Evolutionary conservation across 495 filamentous ascomycete genomes (phyloP).

Genomic region (Trichoderma reesei): DNA sequence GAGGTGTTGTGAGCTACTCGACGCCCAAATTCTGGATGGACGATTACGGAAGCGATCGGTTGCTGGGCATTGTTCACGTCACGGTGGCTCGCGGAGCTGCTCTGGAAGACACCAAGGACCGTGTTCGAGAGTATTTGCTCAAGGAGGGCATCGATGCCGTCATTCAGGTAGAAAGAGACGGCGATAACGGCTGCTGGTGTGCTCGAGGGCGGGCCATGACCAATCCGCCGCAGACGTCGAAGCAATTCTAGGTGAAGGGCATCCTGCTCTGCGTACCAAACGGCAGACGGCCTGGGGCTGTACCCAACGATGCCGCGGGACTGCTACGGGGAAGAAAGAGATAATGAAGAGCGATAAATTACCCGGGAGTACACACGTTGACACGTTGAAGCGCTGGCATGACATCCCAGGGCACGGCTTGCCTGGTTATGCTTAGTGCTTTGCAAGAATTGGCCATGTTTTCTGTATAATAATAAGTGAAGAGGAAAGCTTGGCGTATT

Average conservation of each 20-base stretch:
- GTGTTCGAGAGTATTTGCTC: constrained; percentile 49
- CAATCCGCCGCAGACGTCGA: constrained; percentile 3
- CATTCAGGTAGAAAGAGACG: constrained; percentile 66
- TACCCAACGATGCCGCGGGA: no score
- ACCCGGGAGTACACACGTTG: no score
- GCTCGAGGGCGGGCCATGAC: constrained; percentile 20
- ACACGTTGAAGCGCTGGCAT: neutral
- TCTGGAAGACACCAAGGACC: constrained; percentile 64
- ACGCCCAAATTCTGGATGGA: constrained; percentile 93
- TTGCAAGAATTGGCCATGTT: neutral
- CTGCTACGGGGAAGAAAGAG: no score
- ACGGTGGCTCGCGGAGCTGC: constrained; percentile 58
- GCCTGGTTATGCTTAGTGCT: neutral
- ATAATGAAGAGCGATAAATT: no score
- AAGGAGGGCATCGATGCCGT: constrained; percentile 60
- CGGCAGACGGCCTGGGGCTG: no score
- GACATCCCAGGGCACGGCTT: neutral
- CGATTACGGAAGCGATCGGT: constrained; percentile 48
- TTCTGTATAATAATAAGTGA: neutral
- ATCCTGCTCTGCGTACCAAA: neutral
- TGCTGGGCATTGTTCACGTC: constrained; percentile 77
- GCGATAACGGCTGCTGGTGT: constrained; percentile 75
- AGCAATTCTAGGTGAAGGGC: neutral
- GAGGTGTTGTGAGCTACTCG: constrained; percentile 77
- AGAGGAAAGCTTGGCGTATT: neutral